These are phyloP conservation scores for Mycena indigotica DNA, from an alignment of 768 basidiomycete species.

Conservation along the genomic window DNA sequence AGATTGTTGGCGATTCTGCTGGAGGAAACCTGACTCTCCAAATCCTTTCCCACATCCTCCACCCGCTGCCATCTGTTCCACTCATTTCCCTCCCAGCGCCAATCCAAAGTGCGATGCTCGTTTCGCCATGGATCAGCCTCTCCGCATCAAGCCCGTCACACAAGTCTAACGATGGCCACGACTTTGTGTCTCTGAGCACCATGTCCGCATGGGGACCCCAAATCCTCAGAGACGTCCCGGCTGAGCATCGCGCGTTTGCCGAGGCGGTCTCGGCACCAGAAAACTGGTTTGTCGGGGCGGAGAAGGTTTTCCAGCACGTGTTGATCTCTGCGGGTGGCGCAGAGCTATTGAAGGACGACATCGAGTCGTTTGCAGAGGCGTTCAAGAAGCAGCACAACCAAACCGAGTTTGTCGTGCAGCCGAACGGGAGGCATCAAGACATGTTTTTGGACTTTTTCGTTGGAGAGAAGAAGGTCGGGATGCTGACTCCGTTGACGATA, in stretches of 20 bases:
- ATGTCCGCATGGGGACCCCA: conserved; percentile 23
- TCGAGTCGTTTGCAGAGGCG: conserved; percentile 25
- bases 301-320: conserved; percentile 25
- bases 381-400: conserved; percentile 5
- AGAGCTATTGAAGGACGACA: conserved; percentile 32
- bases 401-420: conserved; percentile 17
- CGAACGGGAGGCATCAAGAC: conserved; percentile 18
- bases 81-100: conserved; percentile 26
- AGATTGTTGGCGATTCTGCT: conserved; percentile 43
- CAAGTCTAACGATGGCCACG: conserved; percentile 17
- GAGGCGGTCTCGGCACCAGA: conserved; percentile 28
- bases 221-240: conserved; percentile 20
- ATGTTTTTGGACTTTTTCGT: conserved; percentile 14
- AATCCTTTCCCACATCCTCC: conserved; percentile 38
- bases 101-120: conserved; percentile 37
- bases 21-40: conserved; percentile 39
- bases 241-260: conserved; percentile 25
- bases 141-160: conserved; percentile 18
- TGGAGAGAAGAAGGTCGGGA: conserved; percentile 13
- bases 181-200: conserved; percentile 25
- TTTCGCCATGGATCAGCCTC: conserved; percentile 34
- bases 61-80: conserved; percentile 33
- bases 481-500: conserved; percentile 10
- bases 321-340: conserved; percentile 32
- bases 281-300: conserved; percentile 32